Conservation (phyloP, 441 rosid species). For the Oxalis stricta region DNA sequence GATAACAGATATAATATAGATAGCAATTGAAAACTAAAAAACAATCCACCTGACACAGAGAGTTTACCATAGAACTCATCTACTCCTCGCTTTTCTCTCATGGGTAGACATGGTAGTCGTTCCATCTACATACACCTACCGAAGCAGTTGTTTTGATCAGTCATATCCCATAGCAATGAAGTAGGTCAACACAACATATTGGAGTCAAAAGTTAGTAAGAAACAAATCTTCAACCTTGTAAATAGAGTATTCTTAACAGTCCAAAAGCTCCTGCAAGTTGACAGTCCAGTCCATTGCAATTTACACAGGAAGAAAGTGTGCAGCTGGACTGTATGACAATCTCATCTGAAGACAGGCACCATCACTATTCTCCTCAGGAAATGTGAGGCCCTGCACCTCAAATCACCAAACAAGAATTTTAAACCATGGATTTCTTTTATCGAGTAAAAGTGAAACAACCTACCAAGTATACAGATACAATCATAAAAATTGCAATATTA, state of each 20-base stretch:
- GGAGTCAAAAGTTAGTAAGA: not conserved
- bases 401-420: conserved; percentile 1
- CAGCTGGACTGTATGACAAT: conserved; percentile 54
- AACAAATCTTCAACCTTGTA: conserved; percentile 28
- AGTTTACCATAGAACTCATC: conserved; percentile 50
- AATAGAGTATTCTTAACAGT: conserved; percentile 45
- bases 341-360: conserved; percentile 71
- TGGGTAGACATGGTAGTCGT: conserved; percentile 55
- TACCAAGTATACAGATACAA: too few species aligned
- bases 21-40: not conserved
- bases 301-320: conserved; percentile 52
- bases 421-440: too few species aligned
- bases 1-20: not conserved
- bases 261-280: conserved; percentile 69
- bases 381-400: conserved; percentile 43
- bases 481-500: too few species aligned
- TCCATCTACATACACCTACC: conserved; percentile 54
- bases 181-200: not conserved
- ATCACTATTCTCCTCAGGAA: conserved; percentile 48
- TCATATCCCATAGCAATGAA: not conserved
- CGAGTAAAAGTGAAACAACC: not conserved
- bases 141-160: conserved; percentile 1
- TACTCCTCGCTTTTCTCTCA: conserved; percentile 56
- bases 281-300: conserved; percentile 66
- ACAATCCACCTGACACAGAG: not conserved